Percentiles rank a stretch among this genome's conserved stretches.
Evolutionary conservation across 176 grass and related monocot species (phyloP).

Genomic region (Carex littledalei): DNA sequence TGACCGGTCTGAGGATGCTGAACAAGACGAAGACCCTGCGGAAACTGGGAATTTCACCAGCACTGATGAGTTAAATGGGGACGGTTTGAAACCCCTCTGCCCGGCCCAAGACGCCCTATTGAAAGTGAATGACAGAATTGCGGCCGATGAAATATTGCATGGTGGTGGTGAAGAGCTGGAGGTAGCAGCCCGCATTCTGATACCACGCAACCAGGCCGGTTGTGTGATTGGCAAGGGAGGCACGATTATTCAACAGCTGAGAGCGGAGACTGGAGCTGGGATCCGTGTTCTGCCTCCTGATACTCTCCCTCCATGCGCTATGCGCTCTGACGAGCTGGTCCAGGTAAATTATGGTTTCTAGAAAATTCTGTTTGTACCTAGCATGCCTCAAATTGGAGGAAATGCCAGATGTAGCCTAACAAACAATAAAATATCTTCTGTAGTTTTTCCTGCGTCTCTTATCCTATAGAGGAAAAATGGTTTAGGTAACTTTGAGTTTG

Average conservation of each 20-base stretch:
- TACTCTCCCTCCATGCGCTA: conserved; percentile 70
- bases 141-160: conserved; percentile 59
- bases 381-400: conserved; percentile 16
- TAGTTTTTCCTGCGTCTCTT: conserved; percentile 3
- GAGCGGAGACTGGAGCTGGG: conserved; percentile 61
- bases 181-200: conserved; percentile 74
- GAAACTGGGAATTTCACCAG: conserved; percentile 28
- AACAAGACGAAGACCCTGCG: conserved; percentile 15
- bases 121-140: conserved; percentile 95
- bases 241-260: conserved; percentile 85
- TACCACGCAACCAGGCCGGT: conserved; percentile 84
- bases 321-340: conserved; percentile 83
- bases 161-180: conserved; percentile 43
- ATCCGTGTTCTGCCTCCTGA: conserved; percentile 75
- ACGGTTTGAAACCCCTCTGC: conserved; percentile 51
- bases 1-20: not conserved
- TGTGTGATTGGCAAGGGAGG: conserved; percentile 96
- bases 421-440: conserved; percentile 16
- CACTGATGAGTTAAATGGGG: conserved; percentile 23
- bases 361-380: not conserved
- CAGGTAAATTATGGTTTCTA: conserved; percentile 48
- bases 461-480: not conserved
- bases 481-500: conserved; percentile 24
- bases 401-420: conserved; percentile 16
- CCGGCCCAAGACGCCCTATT: conserved; percentile 79